Evolutionary conservation across 768 basidiomycete species (phyloP), one percentile per base, ranked within the genome.

Genomic region (Tylopilus felleus): DNA sequence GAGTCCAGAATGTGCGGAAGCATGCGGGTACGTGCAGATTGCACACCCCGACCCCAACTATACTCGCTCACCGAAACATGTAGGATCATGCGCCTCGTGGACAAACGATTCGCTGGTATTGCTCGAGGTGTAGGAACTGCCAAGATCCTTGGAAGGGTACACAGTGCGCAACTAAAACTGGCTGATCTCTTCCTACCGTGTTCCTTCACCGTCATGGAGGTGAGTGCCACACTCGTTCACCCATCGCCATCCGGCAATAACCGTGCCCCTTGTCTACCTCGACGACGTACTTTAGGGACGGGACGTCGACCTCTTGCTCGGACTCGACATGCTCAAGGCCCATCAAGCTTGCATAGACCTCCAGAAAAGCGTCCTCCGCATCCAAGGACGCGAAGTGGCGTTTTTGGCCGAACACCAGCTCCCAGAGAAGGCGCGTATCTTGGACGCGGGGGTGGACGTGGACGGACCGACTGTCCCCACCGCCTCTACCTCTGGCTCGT

Each of bases 311-410:
- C 83, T 99, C n/a, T 77, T 99, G 4, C 86, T 99, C 39, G 97
- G 97, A 8, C 80, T 99, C n/a, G 97, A 99, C 78, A 98, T 98
- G 97, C 83, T 98, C 56, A 98, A 93, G 71, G 90, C 94, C 0
- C 91, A 98, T 68, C 94, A 97, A 66, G 96, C 94, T 6, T 90
- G 86, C 65, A 98, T 99, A 69, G 97, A 99, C 71, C 81, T 99
- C 22, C 78, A 86, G 61, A 93, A 93, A 70, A 83, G 85, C 59
- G 89, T 90, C 13, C 83, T 99, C 21, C 82, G 93, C n/a, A 98
- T 99, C 47, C 90, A 93, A 74, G 88, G 83, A 17, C 81, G 91
- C 14, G 92, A 97, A 71, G 86, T 99, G 9, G 71, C 73, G 17
- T 99, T 99, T 77, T 75, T 99, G 5, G 70, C 92, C 2, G 97